phyloP scores from a whole-genome alignment of 208 protist genomes.

The Acanthamoeba lenticulata region DNA sequence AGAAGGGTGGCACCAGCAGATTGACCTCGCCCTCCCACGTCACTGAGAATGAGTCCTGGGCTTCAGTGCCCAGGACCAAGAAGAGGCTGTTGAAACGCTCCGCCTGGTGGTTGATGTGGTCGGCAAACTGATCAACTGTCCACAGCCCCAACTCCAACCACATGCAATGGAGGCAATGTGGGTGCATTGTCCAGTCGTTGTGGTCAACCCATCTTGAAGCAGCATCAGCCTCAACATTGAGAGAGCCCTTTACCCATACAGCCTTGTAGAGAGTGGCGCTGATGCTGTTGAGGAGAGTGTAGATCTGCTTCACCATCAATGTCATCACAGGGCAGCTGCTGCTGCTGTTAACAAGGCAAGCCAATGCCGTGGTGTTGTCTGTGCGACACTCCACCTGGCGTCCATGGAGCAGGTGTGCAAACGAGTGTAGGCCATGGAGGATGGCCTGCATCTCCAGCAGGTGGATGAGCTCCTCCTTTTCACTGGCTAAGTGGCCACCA shows the following conservation, averaged over 20 bases:
- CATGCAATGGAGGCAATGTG: too few species aligned
- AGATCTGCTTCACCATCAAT: background rate
- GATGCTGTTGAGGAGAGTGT: background rate
- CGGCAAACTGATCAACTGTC: too few species aligned
- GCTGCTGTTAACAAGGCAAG: background rate
- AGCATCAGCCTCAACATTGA: background rate
- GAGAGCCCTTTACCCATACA: background rate
- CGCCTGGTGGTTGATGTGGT: too few species aligned
- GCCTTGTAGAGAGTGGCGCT: background rate
- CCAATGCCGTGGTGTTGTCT: background rate
- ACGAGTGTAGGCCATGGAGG: background rate
- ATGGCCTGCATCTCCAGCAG: background rate
- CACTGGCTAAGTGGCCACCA: background rate
- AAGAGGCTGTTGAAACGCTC: background rate
- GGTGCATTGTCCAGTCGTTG: background rate
- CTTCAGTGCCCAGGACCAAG: background rate
- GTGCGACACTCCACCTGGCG: background rate
- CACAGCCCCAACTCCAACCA: too few species aligned
- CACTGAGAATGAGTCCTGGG: background rate
- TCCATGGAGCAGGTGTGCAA: background rate
- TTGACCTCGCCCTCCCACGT: background rate
- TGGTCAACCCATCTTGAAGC: background rate
- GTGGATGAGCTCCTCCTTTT: background rate
- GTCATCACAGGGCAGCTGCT: background rate
- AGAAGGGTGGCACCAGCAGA: background rate